phyloP scores from a whole-genome alignment of 352 stramenopile genomes.

The Plasmopara halstedii region DNA sequence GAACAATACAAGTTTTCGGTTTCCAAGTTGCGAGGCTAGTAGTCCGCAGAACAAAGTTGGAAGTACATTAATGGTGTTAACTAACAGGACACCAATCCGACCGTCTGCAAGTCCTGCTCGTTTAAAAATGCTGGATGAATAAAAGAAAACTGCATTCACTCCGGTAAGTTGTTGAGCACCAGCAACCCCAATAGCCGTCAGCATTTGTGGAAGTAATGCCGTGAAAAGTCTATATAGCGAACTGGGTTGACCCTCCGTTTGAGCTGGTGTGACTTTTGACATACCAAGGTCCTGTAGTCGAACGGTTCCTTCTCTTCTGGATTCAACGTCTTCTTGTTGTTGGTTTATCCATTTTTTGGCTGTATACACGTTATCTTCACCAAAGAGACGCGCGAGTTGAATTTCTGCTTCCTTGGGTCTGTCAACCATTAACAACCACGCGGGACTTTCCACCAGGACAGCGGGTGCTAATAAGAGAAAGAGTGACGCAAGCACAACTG shows the following conservation, averaged over 20 bases:
- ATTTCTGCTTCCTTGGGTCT: constrained; percentile 14
- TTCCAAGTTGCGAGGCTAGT: constrained; percentile 33
- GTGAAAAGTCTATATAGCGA: constrained; percentile 9
- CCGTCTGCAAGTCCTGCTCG: constrained; percentile 43
- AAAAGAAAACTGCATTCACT: constrained; percentile 69
- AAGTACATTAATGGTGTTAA: constrained; percentile 51
- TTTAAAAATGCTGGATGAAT: constrained; percentile 63
- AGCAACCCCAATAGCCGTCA: constrained; percentile 37
- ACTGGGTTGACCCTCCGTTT: constrained; percentile 16
- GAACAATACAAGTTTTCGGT: constrained; percentile 38
- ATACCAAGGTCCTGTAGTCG: constrained; percentile 14
- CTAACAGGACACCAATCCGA: constrained; percentile 43
- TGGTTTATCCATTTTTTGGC: constrained; percentile 33
- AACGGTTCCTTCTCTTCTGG: constrained; percentile 16
- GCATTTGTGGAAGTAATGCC: constrained; percentile 25
- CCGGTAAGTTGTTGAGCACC: constrained; percentile 48
- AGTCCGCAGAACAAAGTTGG: constrained; percentile 34
- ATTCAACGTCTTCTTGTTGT: constrained; percentile 11
- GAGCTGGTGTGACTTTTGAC: constrained; percentile 14
- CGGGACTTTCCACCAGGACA: constrained; percentile 40
- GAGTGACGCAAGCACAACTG: constrained; percentile 24
- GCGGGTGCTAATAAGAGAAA: constrained; percentile 30
- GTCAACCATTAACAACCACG: constrained; percentile 32
- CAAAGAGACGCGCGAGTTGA: constrained; percentile 27
- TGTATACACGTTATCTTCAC: constrained; percentile 20